Evolutionary conservation across 176 grass and related monocot species (phyloP), one percentile per base, ranked within the genome.

Genomic region (Stipa capillata): DNA sequence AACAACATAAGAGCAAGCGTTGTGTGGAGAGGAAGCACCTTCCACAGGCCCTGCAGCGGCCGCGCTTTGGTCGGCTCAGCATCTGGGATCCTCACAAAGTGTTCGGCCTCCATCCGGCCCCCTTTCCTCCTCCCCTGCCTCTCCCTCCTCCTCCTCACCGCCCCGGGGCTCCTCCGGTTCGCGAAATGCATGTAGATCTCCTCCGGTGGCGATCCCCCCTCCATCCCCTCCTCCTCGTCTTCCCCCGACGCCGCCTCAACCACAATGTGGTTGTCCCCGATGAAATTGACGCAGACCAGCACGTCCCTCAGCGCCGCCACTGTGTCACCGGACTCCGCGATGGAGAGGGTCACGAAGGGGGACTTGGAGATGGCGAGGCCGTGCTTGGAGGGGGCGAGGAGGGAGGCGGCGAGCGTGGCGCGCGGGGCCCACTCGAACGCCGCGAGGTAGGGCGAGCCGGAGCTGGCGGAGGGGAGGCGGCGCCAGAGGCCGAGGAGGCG

Each of bases 151-250:
- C 80, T 80, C 66, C 87, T 76, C 20, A 83, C 79, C 10, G 70
- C 60, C 7, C 71, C 56, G 0, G 88, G 76, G 80, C 80, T 91
- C 85, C 88, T 91, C 39, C 72, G 78, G 35, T 94, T 94, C 1
- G 92, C 92, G 7, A 94, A 88, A 81, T 91, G 81, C 75, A 82
- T 77, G 59, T 84, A 91, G 49, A 94, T 79, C 72, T 91, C 92
- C 64, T 86, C 92, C 15, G 88, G 85, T 5, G 88, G 92, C 0
- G 85, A 94, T 1, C 85, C 82, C 6, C 85, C 79, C 14, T 86
- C 85, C 13, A 88, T 69, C 10, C 59, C 78, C 28, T 43, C 53
- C 6, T 65, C 85, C 39, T 91, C 85, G 7, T 71, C 78, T 1
- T 82, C 83, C 36, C 75, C 37, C 3, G 21, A 76, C 20, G 42